A percentile compares a stretch with the other conserved stretches of the same genome.
Evolutionary conservation across 2,329 filamentous ascomycete genomes (phyloP).

Genomic region (Daldinia sp.): DNA sequence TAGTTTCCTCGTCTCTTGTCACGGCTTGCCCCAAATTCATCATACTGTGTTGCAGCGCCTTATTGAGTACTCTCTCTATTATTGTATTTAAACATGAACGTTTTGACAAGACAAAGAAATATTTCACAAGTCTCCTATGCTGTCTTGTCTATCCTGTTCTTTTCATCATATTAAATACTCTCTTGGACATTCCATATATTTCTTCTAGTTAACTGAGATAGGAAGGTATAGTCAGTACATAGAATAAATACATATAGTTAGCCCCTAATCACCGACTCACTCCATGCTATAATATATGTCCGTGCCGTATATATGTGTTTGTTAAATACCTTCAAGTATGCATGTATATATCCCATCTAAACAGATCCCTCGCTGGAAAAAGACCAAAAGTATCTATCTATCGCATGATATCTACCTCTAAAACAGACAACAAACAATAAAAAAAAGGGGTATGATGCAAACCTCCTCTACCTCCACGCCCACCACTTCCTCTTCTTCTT

Average conservation of each 20-base stretch:
- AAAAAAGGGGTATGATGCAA: slow-evolving; percentile 2
- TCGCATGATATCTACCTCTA: slow-evolving; percentile 6
- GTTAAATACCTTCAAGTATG: no score
- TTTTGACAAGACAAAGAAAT: no score
- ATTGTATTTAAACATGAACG: no score
- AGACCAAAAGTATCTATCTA: background rate
- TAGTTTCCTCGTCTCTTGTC: background rate
- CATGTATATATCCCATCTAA: slow-evolving; percentile 16
- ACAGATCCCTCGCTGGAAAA: background rate
- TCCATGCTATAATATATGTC: background rate
- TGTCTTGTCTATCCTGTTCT: no score
- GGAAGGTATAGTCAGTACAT: background rate
- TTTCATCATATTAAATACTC: no score
- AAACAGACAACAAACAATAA: background rate
- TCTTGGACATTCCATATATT: background rate
- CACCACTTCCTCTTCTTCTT: slow-evolving; percentile 48
- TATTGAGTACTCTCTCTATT: no score
- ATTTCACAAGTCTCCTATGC: no score
- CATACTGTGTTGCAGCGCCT: no score
- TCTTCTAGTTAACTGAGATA: background rate
- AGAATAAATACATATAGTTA: background rate
- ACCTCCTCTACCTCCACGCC: slow-evolving; percentile 33
- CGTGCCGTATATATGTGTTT: background rate
- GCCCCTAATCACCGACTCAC: background rate
- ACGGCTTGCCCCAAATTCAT: background rate